Base-by-base conservation (phyloP, 441 rosid genomes). In the Jatropha multifida region DNA sequence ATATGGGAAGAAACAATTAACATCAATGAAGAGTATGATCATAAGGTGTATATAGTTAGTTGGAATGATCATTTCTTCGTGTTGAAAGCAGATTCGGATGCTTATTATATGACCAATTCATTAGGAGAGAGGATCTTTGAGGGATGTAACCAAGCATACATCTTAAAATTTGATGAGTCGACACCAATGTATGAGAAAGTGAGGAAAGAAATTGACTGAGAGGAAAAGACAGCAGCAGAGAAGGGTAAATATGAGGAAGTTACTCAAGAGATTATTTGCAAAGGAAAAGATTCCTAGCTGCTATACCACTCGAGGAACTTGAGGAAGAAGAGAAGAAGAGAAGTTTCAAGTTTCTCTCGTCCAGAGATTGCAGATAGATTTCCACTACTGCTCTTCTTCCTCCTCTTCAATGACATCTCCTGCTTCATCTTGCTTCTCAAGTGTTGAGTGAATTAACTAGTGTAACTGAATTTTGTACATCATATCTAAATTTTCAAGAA, bases 41-140 rank as follows among this genome's bases (percentile, higher is more conserved):
- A 77, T 11, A 81, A 80, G 69, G 79, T 92, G 71, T 90, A 89
- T 68, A 83, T 92, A 0, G 86, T 86, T 17, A 87, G 92, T 58
- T 92, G 97, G 93, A 92, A 90, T 73, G 97, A 90, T 83, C 97
- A 92, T 83, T 89, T 90, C 90, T 90, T 89, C 6, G 89, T 92
- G 73, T 59, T 92, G 76, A 89, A 86, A 68, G 90, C 82, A 9
- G 88, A 76, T 68, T 46, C 55, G 3, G 69, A 85, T 48, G 87
- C 88, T 2, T 90, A 68, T 61, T 92, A 77, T 32, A 81, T 89
- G 12, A 82, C 90, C 2, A 93, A 90, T 52, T 88, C 97, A 0
- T 80, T 90, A 66, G 92, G 93, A 4, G 93, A 90, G 72, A 81
- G 97, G 48, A 84, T 92, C 5, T 87, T 80, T 5, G 93, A 89